Base-by-base conservation (phyloP, 140 eudicot genomes). In the Ambrosia hybrid region DNA sequence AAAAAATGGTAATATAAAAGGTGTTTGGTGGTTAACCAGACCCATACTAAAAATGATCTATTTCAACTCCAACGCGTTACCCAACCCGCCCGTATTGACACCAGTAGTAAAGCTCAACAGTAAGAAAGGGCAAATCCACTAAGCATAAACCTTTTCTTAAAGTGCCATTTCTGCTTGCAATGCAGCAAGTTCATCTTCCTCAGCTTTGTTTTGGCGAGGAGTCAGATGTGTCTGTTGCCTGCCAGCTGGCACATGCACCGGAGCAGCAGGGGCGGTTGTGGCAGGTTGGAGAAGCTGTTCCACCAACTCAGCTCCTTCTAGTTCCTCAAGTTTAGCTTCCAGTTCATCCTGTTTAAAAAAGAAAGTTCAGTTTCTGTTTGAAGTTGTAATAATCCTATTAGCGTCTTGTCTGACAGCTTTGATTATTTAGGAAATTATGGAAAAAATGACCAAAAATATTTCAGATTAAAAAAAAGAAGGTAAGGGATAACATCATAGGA, bases 131-230 rank as follows among this genome's bases (percentile, higher is more conserved):
- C 46, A 41, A 45, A 33, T 15, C 51, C 52, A 17, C 33, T 7
- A 13, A 14, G 37, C 14, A 41, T 67, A 38, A 52, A 74, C 89
- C 80, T 51, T 59, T 41, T 41, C 8, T 83, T 75, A 85, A 78
- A 88, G 88, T 14, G 91, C 89, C 95, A 88, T 83, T 70, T 85
- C 95, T 41, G 86, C 81, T 76, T 84, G 94, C 83, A 87, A 79
- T 75, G 79, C 90, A 51, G 94, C 94, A 66, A 88, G 87, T 71
- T 85, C 91, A 57, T 85, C 95, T 51, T 85, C 95, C 64, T 85
- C 91, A n/a, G 85, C 91, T 11, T 82, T 78, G 80, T 63, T 75
- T 57, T 76, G 61, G 66, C 59, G 79, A 34, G 85, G 83, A 41
- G 80, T 78, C 4, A 80, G 84, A 34, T 82, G 85, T n/a, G 79